These are phyloP conservation scores for Wallacemonas sp. DNA, from an alignment of 208 protist genomes.

Conservation along the genomic window DNA sequence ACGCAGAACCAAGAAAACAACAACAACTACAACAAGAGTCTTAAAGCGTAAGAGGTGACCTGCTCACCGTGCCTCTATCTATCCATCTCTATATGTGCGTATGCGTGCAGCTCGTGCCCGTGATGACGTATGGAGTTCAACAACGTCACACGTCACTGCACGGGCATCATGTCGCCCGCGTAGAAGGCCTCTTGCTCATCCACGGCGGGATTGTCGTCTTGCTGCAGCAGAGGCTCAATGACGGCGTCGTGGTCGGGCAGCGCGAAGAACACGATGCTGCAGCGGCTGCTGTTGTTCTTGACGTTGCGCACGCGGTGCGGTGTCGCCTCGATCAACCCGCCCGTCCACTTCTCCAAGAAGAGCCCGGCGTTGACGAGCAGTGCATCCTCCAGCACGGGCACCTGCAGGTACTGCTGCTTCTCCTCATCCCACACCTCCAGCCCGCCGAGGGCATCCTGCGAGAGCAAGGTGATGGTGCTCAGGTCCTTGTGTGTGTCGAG, in stretches of 20 bases:
- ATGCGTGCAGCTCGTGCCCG: too few relatives aligned
- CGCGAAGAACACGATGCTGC: constrained; percentile 86
- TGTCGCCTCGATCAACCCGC: constrained; percentile 78
- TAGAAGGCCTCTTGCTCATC: constrained; percentile 73
- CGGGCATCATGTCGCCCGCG: constrained; percentile 83
- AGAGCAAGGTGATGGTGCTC: constrained; percentile 82
- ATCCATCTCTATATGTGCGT: too few relatives aligned
- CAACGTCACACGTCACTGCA: too few relatives aligned
- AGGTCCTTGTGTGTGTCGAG: constrained; percentile 87
- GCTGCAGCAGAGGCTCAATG: constrained; percentile 85
- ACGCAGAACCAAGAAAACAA: constrained; percentile 3
- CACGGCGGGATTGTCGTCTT: constrained; percentile 76
- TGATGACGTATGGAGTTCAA: too few relatives aligned
- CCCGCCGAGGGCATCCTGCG: constrained; percentile 80
- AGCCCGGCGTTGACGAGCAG: constrained; percentile 84
- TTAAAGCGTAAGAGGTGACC: not conserved
- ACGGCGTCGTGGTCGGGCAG: constrained; percentile 79
- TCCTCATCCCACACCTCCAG: constrained; percentile 84
- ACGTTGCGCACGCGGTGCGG: constrained; percentile 79
- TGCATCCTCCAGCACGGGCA: constrained; percentile 83
- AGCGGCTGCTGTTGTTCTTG: constrained; percentile 58
- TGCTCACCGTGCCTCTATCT: too few relatives aligned
- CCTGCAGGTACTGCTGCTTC: constrained; percentile 49
- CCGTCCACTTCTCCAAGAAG: constrained; percentile 90
- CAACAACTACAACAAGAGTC: constrained; percentile 8